Evolutionary conservation across 179 eudicot genomes (phyloP).

Genomic region (Pouteria campechiana): DNA sequence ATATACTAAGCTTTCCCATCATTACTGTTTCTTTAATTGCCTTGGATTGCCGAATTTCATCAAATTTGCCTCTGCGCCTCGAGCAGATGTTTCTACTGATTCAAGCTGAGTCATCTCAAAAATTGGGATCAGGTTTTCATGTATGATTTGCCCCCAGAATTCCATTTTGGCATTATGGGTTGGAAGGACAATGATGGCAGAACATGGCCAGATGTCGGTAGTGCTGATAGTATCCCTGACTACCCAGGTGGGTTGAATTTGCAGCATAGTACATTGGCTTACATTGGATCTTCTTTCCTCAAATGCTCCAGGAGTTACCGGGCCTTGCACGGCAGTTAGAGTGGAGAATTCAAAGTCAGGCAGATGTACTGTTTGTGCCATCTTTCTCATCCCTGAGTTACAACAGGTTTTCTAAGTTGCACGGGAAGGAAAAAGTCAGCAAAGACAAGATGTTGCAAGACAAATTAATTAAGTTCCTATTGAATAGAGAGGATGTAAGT

Average conservation of each 20-base stretch:
- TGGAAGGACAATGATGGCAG: constrained; percentile 45
- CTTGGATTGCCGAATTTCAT: too few species aligned
- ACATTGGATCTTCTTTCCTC: constrained; percentile 93
- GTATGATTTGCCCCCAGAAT: constrained; percentile 78
- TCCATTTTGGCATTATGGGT: constrained; percentile 81
- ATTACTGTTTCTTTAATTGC: too few species aligned
- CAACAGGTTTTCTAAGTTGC: constrained; percentile 60
- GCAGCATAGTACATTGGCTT: constrained; percentile 95
- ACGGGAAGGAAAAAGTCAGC: constrained; percentile 35
- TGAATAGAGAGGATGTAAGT: too few species aligned
- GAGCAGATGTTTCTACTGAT: too few species aligned
- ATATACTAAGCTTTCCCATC: too few species aligned
- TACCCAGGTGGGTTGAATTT: constrained; percentile 94
- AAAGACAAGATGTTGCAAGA: constrained; percentile 51
- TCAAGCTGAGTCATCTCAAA: too few species aligned
- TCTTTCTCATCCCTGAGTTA: constrained; percentile 90
- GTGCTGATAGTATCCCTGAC: constrained; percentile 33
- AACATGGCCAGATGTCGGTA: constrained; percentile 67
- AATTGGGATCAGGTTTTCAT: too few species aligned
- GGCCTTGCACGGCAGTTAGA: constrained; percentile 69
- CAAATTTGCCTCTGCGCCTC: too few species aligned
- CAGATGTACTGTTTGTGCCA: constrained; percentile 78
- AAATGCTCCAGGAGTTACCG: constrained; percentile 19
- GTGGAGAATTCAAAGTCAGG: constrained; percentile 56
- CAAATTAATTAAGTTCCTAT: constrained; percentile 55